phyloP scores from a whole-genome alignment of 192 early-diverging fungal genomes.

The Backusella parvicylindrica region DNA sequence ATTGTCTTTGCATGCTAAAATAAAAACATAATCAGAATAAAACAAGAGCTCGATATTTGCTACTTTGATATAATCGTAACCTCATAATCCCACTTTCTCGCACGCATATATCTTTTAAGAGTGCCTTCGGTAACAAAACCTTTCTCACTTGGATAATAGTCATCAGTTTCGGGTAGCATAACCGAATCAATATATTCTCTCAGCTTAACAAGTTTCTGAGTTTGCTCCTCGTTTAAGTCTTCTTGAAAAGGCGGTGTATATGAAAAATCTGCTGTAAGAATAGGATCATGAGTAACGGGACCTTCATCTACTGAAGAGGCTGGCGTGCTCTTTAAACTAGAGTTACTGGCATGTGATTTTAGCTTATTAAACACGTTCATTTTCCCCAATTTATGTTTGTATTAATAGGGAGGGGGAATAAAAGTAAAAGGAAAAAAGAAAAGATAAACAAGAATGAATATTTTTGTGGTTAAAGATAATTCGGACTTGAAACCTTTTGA shows the following conservation, averaged over 20 bases:
- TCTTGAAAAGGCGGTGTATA: background rate
- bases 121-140: slow-evolving; percentile 31
- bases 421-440: background rate
- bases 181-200: slow-evolving; percentile 13
- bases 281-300: slow-evolving; percentile 12
- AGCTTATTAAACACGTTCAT: slow-evolving; percentile 11
- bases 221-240: slow-evolving; percentile 14
- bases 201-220: slow-evolving; percentile 21
- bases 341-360: background rate
- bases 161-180: slow-evolving; percentile 21
- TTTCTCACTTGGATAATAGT: slow-evolving; percentile 33
- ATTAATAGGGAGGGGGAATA: background rate
- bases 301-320: background rate
- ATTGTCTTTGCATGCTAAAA: slow-evolving; percentile 46
- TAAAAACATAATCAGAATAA: background rate
- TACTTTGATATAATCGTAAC: background rate
- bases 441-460: background rate
- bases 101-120: slow-evolving; percentile 33
- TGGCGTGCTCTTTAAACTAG: background rate
- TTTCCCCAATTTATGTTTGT: background rate
- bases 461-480: background rate
- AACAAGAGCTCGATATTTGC: background rate
- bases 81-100: slow-evolving; percentile 37
- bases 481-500: background rate
- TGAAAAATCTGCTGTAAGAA: slow-evolving; percentile 8